phyloP scores from a whole-genome alignment of 805 yeast species.

The Lipomyces sp. region DNA sequence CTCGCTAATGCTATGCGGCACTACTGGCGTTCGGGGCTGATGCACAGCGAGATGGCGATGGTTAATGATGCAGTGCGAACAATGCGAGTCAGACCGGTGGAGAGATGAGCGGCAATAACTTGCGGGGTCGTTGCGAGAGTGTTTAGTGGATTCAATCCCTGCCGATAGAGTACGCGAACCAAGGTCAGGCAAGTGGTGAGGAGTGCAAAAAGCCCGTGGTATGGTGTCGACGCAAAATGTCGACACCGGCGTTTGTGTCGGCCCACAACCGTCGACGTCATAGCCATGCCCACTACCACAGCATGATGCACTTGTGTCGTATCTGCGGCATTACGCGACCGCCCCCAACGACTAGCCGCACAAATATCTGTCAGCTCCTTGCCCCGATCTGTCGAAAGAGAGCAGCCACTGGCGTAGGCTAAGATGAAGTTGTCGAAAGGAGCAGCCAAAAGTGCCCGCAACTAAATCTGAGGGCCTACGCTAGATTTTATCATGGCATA shows the following conservation, averaged over 20 bases:
- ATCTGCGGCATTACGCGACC: not conserved
- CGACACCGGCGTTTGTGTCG: constrained; percentile 2
- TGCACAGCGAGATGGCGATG: not conserved
- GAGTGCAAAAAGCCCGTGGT: too few relatives aligned
- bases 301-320: not conserved
- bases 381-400: too few relatives aligned
- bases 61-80: not conserved
- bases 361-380: not conserved
- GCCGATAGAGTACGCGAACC: too few relatives aligned
- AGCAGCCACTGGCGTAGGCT: not conserved
- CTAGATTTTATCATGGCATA: too few relatives aligned
- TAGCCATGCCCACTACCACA: not conserved
- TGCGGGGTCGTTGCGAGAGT: too few relatives aligned
- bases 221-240: constrained; percentile 5
- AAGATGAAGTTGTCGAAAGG: too few relatives aligned
- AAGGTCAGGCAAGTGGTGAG: too few relatives aligned
- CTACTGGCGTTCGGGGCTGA: not conserved
- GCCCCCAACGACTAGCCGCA: too few relatives aligned
- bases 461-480: too few relatives aligned
- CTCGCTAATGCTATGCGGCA: not conserved
- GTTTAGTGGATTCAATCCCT: too few relatives aligned
- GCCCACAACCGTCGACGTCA: constrained; percentile 6
- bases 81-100: not conserved
- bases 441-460: too few relatives aligned
- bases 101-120: not conserved